Percentiles rank a stretch among this genome's conserved stretches.
phyloP scores from a whole-genome alignment of 441 rosid species.

The Adansonia madagascariensis region DNA sequence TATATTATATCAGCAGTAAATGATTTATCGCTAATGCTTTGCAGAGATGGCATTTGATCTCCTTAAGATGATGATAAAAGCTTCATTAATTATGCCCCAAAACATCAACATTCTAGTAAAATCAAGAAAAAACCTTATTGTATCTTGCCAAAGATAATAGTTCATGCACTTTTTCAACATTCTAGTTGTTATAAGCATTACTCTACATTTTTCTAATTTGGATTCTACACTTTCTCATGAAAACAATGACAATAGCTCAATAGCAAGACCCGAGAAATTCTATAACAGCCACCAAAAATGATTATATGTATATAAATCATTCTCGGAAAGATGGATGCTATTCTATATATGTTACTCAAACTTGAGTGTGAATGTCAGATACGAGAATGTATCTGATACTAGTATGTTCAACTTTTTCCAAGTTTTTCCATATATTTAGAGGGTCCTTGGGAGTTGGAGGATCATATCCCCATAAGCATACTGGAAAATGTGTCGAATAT shows the following conservation, averaged over 20 bases:
- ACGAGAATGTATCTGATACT: too few relatives aligned
- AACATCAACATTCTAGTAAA: background rate
- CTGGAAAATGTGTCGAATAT: too few relatives aligned
- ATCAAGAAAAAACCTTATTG: background rate
- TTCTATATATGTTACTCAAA: too few relatives aligned
- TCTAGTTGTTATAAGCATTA: background rate
- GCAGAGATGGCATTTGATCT: background rate
- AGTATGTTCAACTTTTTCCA: too few relatives aligned
- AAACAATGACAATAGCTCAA: background rate
- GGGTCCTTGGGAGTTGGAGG: too few relatives aligned
- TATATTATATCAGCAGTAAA: background rate
- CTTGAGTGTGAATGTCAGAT: too few relatives aligned
- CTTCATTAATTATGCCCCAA: background rate
- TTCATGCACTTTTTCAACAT: too few relatives aligned
- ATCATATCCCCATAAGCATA: too few relatives aligned
- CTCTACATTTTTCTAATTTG: background rate
- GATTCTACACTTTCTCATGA: background rate
- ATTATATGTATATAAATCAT: background rate
- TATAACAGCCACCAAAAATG: background rate
- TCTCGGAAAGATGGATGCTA: background rate
- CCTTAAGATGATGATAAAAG: background rate
- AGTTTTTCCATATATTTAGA: too few relatives aligned
- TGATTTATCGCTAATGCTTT: background rate
- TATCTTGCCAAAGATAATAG: background rate
- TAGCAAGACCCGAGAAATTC: background rate